A percentile compares a stretch with the other conserved stretches of the same genome.
phyloP scores from a whole-genome alignment of 768 basidiomycete species.

The Pisolithus albus region DNA sequence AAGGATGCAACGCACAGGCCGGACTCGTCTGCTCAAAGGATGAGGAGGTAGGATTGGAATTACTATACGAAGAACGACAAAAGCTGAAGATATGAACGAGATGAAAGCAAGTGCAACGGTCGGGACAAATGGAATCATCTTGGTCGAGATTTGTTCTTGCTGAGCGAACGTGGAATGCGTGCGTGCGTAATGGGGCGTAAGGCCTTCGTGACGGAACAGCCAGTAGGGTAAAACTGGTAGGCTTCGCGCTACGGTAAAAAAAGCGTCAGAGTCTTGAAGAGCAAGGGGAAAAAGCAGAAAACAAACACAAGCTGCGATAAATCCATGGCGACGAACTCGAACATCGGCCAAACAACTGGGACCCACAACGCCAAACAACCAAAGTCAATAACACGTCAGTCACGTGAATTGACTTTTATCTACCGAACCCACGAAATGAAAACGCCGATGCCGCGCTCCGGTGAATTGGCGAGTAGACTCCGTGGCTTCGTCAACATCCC shows the following conservation, averaged over 20 bases:
- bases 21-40: constrained; percentile 65
- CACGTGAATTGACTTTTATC: constrained; percentile 17
- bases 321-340: constrained; percentile 5
- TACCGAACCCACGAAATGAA: not conserved
- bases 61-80: constrained; percentile 69
- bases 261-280: constrained; percentile 12
- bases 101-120: constrained; percentile 61
- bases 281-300: constrained; percentile 3
- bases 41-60: constrained; percentile 70
- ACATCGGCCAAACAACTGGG: constrained; percentile 16
- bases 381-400: constrained; percentile 7
- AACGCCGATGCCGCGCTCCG: too few species aligned
- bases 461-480: too few species aligned
- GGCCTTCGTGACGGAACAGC: constrained; percentile 32
- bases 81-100: constrained; percentile 67
- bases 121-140: constrained; percentile 64
- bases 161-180: constrained; percentile 23
- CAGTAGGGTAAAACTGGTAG: constrained; percentile 24
- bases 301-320: constrained; percentile 1
- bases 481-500: too few species aligned
- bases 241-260: constrained; percentile 17
- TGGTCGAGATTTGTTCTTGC: constrained; percentile 12
- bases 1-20: constrained; percentile 46
- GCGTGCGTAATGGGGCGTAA: constrained; percentile 29
- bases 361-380: constrained; percentile 20